Evolutionary conservation across 1,284 basidiomycete genomes (phyloP), one percentile per base, ranked within the genome.

Genomic region (Bondarzewia mesenterica): DNA sequence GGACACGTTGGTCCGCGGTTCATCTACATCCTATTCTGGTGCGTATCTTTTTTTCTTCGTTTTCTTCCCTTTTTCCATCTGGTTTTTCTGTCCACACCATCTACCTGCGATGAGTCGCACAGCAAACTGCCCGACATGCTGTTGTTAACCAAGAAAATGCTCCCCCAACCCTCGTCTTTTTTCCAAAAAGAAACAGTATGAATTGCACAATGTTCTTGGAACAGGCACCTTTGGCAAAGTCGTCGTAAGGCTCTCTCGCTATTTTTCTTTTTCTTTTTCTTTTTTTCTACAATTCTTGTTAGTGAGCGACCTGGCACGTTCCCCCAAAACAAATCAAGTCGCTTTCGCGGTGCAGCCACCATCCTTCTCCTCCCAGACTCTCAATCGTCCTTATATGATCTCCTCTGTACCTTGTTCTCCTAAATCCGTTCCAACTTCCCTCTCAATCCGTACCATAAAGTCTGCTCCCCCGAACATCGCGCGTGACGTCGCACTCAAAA

Each of bases 191-290:
- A 87, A 84, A 62, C 68, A 78, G 20, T 90, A 89, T 58, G 80
- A 85, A 53, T 69, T 87, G 1, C 81, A 86, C 48, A 74, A 85
- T 32, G 72, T 82, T 14, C 70, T 94, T 2, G 92, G 92, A 5
- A 75, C 75, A 37, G 91, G 91, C 4, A 83, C 87, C 0, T 94
- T 93, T 65, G 91, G 91, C 35, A 89, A 89, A 63, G 91, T 94
- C 44, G 74, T 91, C 71, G 73, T 94, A 70, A 70, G 78, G 70
- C 47, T 62, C n/a, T 49, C 47, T 10, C 6, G 14, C 21, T 21
- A 18, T 18, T 21, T n/a, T n/a, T n/a, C 2, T 1, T 16, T 21
- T 25, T 25, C 4, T 23, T 37, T 15, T 21, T 32, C 29, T 32
- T 10, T n/a, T 32, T 25, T 36, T 27, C 27, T 7, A 8, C n/a